A percentile compares a stretch with the other conserved stretches of the same genome.
Evolutionary conservation across 768 basidiomycete species (phyloP).

Genomic region (Calvatia gigantea): DNA sequence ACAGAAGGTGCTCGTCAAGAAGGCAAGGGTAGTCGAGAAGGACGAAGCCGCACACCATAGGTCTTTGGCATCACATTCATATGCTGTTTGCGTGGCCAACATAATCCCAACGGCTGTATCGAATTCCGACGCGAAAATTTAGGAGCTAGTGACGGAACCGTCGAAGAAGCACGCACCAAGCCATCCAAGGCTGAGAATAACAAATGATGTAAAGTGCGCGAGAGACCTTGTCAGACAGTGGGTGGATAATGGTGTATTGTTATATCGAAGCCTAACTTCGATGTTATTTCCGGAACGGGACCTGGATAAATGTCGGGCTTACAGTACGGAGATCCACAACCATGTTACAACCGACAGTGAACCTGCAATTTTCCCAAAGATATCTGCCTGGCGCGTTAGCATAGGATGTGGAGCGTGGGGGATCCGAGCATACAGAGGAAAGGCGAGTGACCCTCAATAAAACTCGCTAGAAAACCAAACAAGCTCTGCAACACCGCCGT

Average conservation of each 20-base stretch:
- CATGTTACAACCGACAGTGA: slow-evolving; percentile 27
- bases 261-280: slow-evolving; percentile 24
- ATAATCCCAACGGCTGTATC: slow-evolving; percentile 28
- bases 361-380: slow-evolving; percentile 30
- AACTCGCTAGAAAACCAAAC: slow-evolving; percentile 30
- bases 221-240: slow-evolving; percentile 27
- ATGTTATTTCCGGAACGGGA: neutral
- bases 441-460: slow-evolving; percentile 28
- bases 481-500: slow-evolving; percentile 30
- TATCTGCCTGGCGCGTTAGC: slow-evolving; percentile 17
- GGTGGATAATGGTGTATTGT: slow-evolving; percentile 25
- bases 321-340: slow-evolving; percentile 32
- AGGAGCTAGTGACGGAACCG: neutral
- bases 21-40: slow-evolving; percentile 29
- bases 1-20: slow-evolving; percentile 30
- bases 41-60: slow-evolving; percentile 31
- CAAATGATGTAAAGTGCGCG: slow-evolving; percentile 30
- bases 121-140: neutral
- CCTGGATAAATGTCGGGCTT: slow-evolving; percentile 11
- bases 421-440: slow-evolving; percentile 23
- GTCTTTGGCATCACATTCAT: slow-evolving; percentile 27
- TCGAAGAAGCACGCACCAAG: slow-evolving; percentile 21
- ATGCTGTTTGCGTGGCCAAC: slow-evolving; percentile 29
- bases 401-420: neutral
- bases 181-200: slow-evolving; percentile 27